Evolutionary conservation across 495 filamentous ascomycete species (phyloP), one percentile per base, ranked within the genome.

Genomic region (Bryoglossum gracile): DNA sequence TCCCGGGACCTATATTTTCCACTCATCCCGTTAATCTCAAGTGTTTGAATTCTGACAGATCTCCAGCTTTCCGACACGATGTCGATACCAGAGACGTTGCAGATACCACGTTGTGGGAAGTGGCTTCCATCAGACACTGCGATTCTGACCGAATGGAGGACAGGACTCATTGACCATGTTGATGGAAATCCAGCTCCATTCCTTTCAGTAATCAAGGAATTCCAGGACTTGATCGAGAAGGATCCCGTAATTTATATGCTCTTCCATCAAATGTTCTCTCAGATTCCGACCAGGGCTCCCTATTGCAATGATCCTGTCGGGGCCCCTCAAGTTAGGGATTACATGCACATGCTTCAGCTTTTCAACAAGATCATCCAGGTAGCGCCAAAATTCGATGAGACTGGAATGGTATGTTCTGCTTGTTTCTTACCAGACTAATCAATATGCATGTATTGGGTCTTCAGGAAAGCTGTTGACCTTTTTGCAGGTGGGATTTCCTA

Each of bases 301-400:
- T n/a, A n/a, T n/a, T 87, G 87, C 65, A 53, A 64, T 1, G 79
- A 86, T 50, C 80, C 81, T 0, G 80, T 76, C 2, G 79, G 78
- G 4, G 18, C 25, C 2, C 33, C 28, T 19, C 65, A 19, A 14
- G 18, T 13, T 8, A 30, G 26, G 26, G 30, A 82, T 55, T 85
- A 80, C 49, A 21, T 65, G 3, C 80, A 84, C 57, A 80, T 88
- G 77, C 65, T 88, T 1, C 63, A 66, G 8, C 65, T 85, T 1
- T 65, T 88, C 30, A 83, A 84, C 56, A 70, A 80, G 48, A 71
- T 86, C 3, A 69, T 87, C 46, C 75, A 71, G 0, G 70, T 66
- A 3, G 80, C 78, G 0, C 83, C 84, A 1, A 68, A 77, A 43
- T 85, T 77, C 79, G 79, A 66, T 19, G 73, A 2, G 60, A 66